Conservation (phyloP, 768 basidiomycete species). For the Porphyrellus cyaneotinctus region DNA sequence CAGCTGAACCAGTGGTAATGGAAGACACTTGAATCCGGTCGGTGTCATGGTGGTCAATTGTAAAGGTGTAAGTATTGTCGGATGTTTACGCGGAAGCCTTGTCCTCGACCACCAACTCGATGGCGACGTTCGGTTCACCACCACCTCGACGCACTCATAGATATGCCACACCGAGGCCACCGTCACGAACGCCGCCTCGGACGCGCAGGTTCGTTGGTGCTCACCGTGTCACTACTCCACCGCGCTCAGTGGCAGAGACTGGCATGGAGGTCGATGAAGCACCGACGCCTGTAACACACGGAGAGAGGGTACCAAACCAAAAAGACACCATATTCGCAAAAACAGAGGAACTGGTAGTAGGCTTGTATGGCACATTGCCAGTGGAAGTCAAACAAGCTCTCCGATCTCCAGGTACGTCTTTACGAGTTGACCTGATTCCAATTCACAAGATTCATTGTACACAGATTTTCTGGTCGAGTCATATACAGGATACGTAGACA, state of each 20-base stretch:
- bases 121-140: slow-evolving; percentile 58
- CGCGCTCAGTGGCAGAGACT: slow-evolving; percentile 39
- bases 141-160: slow-evolving; percentile 50
- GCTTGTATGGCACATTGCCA: slow-evolving; percentile 67
- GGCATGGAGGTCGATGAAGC: slow-evolving; percentile 69
- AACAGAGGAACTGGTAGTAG: slow-evolving; percentile 64
- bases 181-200: slow-evolving; percentile 25
- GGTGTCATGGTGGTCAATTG: slow-evolving; percentile 4
- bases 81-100: slow-evolving; percentile 4
- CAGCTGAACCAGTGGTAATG: slow-evolving; percentile 62
- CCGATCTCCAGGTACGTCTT: slow-evolving; percentile 52
- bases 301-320: slow-evolving; percentile 34
- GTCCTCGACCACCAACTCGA: slow-evolving; percentile 10
- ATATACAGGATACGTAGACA: slow-evolving; percentile 70
- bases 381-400: slow-evolving; percentile 71
- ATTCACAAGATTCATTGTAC: neutral
- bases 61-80: slow-evolving; percentile 7
- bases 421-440: neutral
- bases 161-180: slow-evolving; percentile 25
- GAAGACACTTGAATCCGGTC: slow-evolving; percentile 53
- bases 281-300: slow-evolving; percentile 36
- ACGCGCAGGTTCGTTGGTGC: slow-evolving; percentile 25
- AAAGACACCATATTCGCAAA: slow-evolving; percentile 56
- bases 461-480: slow-evolving; percentile 68
- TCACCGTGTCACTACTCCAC: slow-evolving; percentile 23